Base-by-base conservation (phyloP, 2,329 filamentous ascomycete genomes). In the Mariannaea sp. region DNA sequence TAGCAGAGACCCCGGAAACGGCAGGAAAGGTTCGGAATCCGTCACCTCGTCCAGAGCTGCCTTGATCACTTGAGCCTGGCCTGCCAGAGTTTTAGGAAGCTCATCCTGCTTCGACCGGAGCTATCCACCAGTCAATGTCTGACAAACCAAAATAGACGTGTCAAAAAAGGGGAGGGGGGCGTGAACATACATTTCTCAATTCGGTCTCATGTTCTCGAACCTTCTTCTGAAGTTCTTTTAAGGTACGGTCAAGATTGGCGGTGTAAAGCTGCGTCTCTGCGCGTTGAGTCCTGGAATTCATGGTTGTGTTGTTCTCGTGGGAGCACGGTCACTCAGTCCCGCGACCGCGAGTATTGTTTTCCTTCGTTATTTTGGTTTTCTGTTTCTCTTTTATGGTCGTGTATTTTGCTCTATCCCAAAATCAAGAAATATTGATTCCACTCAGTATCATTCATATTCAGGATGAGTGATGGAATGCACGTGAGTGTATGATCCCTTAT, bases 21-120 rank as follows among this genome's bases (percentile, higher is more conserved):
- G 89, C 17, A 93, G 74, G 61, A 84, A 84, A 7, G 87, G 86
- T 45, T 85, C 79, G 12, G 80, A 77, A 36, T 80, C 74, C 10
- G 83, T 80, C 40, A 91, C 74, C 13, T 80, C 78, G 46, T 84
- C 80, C 63, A 92, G 90, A 3, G 88, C 88, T 43, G 77, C 73
- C 62, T 83, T 85, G 65, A 92, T 77, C 32, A 82, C 72, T 29
- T 59, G 60, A 13, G 66, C 62, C 44, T 73, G 70, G 16, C 60
- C 68, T n/a, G 62, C 62, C 17, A 68, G 61, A 10, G 70, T 66
- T 13, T 64, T 60, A n/a, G 59, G 57, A 22, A 63, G 49, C 7
- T 62, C 58, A 17, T 56, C 39, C 39, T 68, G 57, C 17, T 49
- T 54, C 22, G 61, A 64, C 19, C 66, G 68, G 33, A 72, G 62